Evolutionary conservation across 768 basidiomycete species (phyloP), one percentile per base, ranked within the genome.

Genomic region (Butyriboletus loyo): DNA sequence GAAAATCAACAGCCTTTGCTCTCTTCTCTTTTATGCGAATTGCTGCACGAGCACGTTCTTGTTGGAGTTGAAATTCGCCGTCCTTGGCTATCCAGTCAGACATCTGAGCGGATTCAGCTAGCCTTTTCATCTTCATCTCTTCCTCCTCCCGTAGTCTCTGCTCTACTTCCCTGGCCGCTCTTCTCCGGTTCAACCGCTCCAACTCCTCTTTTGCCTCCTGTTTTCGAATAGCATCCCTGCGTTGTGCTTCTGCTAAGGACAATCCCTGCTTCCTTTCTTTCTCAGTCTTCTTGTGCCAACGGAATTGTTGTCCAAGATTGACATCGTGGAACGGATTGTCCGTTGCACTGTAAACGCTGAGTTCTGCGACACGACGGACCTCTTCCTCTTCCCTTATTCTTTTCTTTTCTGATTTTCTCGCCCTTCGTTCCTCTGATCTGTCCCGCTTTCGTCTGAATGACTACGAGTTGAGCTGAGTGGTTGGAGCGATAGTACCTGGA

Each of bases 271-370:
- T 98, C 63, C 84, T 81, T 68, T 99, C 97, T 75, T 93, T 92
- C 69, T 99, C 97, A 25, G 85, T 82, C 76, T 99, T 99, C 79
- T 99, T 99, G 74, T 94, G 91, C 97, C 97, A 99, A 52, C 89
- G 85, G 71, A 99, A 99, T 68, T 95, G 92, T 66, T 98, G 92
- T 21, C 86, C 88, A 30, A 98, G 86, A 69, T 98, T 98, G 56
- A 92, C 86, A 62, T 98, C 97, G 72, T 97, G 92, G 76, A 98
- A 99, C 0, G 97, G 97, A 65, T 98, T 99, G 77, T 98, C 95
- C 13, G 86, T 85, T 42, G 94, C 91, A 59, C 92, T 94, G 76
- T 98, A 98, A 58, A 97, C 88, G 59, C 93, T 95, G 38, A 98
- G 80, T 71, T 98, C 96, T 10, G 92, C 93, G 15, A 97, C 87